These are phyloP conservation scores for Metroxylon sagu DNA, from an alignment of 176 grass and related monocot genomes.

Conservation along the genomic window DNA sequence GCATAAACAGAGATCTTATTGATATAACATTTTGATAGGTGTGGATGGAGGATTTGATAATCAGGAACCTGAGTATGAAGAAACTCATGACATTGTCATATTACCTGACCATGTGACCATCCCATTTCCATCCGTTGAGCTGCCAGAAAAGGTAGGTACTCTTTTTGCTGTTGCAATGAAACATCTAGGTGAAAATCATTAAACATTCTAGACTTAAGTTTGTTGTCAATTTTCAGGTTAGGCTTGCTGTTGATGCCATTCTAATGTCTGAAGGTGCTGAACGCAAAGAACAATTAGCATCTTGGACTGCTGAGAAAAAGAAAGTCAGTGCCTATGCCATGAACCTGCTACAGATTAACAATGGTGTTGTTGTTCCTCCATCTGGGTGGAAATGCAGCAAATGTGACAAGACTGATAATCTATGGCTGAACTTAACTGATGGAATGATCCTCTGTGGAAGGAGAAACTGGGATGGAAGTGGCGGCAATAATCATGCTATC, in stretches of 20 bases:
- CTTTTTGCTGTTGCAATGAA: too few species aligned
- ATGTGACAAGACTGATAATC: constrained; percentile 93
- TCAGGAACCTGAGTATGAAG: constrained; percentile 81
- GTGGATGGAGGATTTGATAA: constrained; percentile 82
- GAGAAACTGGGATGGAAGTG: constrained; percentile 79
- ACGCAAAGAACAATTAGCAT: constrained; percentile 72
- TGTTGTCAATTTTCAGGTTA: constrained; percentile 41
- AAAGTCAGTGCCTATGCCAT: constrained; percentile 66
- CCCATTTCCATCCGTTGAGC: constrained; percentile 85
- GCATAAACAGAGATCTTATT: not conserved
- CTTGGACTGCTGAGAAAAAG: constrained; percentile 91
- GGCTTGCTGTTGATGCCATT: constrained; percentile 79
- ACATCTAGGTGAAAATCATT: too few species aligned
- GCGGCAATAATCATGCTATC: constrained; percentile 93
- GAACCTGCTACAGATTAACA: constrained; percentile 77
- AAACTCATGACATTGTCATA: constrained; percentile 58
- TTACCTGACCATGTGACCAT: constrained; percentile 75
- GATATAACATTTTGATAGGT: constrained; percentile 39
- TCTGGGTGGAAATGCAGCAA: constrained; percentile 93
- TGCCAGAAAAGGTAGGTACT: constrained; percentile 77
- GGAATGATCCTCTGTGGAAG: constrained; percentile 85
- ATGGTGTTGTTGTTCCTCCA: constrained; percentile 76
- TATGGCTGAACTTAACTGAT: constrained; percentile 98
- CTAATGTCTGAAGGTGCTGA: constrained; percentile 75
- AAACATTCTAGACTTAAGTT: too few species aligned